A percentile compares a stretch with the other conserved stretches of the same genome.
Conservation (phyloP, 306 rosid genomes). For the Castanea crenata region DNA sequence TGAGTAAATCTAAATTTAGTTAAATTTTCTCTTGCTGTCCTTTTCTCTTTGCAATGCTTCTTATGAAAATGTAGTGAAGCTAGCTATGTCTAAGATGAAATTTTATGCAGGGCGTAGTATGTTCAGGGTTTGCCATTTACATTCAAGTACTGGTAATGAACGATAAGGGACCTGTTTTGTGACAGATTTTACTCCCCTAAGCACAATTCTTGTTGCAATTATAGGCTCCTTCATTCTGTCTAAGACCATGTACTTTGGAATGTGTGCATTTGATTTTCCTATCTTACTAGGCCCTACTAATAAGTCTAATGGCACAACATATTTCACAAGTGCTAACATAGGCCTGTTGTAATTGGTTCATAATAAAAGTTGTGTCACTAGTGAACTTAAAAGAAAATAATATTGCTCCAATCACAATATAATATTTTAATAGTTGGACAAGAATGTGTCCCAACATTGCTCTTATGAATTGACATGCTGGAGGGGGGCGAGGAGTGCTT, state of each 20-base stretch:
- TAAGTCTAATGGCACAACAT: too few relatives aligned
- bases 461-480: too few relatives aligned
- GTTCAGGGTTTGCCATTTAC: conserved; percentile 35
- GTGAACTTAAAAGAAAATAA: too few relatives aligned
- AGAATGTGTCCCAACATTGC: too few relatives aligned
- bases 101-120: conserved; percentile 44
- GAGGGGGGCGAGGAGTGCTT: too few relatives aligned
- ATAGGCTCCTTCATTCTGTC: conserved; percentile 35
- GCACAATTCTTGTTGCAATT: conserved; percentile 48
- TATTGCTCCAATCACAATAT: too few relatives aligned
- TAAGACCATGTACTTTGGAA: conserved; percentile 42
- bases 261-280: conserved; percentile 18
- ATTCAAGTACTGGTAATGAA: conserved; percentile 47
- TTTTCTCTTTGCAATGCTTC: background rate
- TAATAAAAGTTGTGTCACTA: too few relatives aligned
- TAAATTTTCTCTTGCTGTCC: too few relatives aligned
- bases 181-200: conserved; percentile 40
- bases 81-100: background rate
- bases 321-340: too few relatives aligned
- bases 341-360: too few relatives aligned
- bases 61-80: background rate
- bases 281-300: too few relatives aligned
- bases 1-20: background rate
- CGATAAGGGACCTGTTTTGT: conserved; percentile 52
- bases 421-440: too few relatives aligned